These are phyloP conservation scores for Pythium insidiosum DNA, from an alignment of 352 stramenopile genomes.

Conservation along the genomic window DNA sequence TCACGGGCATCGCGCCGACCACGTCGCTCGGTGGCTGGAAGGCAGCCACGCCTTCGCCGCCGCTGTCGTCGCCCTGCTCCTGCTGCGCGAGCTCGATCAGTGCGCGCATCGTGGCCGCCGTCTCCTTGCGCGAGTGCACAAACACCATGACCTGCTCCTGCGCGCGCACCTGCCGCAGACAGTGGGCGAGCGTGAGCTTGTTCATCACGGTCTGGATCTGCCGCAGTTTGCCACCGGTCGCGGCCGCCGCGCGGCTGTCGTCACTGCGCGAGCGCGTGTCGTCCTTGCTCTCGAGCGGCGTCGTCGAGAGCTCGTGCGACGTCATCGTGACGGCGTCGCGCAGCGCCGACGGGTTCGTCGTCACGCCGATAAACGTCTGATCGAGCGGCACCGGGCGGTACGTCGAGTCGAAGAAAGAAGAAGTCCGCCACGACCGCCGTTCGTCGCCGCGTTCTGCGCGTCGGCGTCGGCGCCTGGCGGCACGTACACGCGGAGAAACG, in stretches of 20 bases:
- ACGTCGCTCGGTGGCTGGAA: slow-evolving; percentile 55
- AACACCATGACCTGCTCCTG: slow-evolving; percentile 98
- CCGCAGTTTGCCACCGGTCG: slow-evolving; percentile 44
- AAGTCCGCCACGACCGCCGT: slow-evolving; percentile 81
- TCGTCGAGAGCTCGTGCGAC: slow-evolving; percentile 32
- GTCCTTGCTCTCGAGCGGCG: slow-evolving; percentile 35
- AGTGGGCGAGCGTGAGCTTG: slow-evolving; percentile 71
- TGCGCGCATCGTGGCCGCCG: slow-evolving; percentile 89
- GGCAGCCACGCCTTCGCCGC: slow-evolving; percentile 35
- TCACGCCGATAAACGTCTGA: slow-evolving; percentile 98
- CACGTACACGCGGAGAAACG: slow-evolving; percentile 94
- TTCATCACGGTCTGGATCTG: slow-evolving; percentile 82
- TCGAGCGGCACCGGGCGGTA: slow-evolving; percentile 98
- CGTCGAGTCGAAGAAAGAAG: slow-evolving; percentile 98
- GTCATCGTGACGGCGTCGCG: slow-evolving; percentile 57
- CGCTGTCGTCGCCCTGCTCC: slow-evolving; percentile 59
- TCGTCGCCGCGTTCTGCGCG: slow-evolving; percentile 62
- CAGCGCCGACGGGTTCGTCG: slow-evolving; percentile 41
- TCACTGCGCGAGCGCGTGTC: slow-evolving; percentile 15
- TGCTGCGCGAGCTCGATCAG: slow-evolving; percentile 87
- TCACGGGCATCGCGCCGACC: slow-evolving; percentile 34
- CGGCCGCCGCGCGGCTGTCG: background rate
- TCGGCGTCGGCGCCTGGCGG: slow-evolving; percentile 33
- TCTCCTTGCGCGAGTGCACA: slow-evolving; percentile 99
- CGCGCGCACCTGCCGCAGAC: slow-evolving; percentile 50